Base-by-base conservation (phyloP, 257 asterid species). In the Verbascum thapsus region DNA sequence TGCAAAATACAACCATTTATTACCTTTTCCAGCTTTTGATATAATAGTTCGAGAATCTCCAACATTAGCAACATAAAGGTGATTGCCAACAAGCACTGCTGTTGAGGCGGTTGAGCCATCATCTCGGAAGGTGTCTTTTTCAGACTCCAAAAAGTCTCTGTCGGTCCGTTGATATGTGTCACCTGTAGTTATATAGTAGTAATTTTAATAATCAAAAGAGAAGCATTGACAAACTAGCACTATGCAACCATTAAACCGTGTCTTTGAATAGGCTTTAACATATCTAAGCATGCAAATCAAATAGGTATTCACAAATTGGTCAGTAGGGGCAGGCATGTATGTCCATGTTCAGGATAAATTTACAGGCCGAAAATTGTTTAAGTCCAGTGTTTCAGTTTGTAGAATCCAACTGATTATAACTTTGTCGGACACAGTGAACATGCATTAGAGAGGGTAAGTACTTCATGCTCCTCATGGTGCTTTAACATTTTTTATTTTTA, bases 81-180 rank as follows among this genome's bases (percentile, higher is more conserved):
- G 97, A 67, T 90, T 87, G 72, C 90, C 99, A 39, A 94, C 88
- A 64, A 94, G 88, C 74, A 94, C 80, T 53, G 83, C 83, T 43
- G 83, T 74, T 53, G 83, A 90, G 54, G 99, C 97, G 68, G 99
- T 94, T 72, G 99, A 94, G 55, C 99, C 99, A 78, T 94, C 99
- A 77, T 94, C 99, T 38, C 99, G 78, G 72, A 74, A 84, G 38
- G 96, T 80, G 79, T 94, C 97, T 67, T 75, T 94, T 77, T 90
- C 97, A 58, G 99, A 84, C 66, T 85, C 96, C 82, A 94, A 74
- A 74, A 94, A 94, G 22, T 80, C 89, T 60, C 26, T 75, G 74
- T 94, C 99, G 9, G 97, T 94, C 76, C 74, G 81, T 82, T 83
- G 84, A 76, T 87, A 94, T n/a, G 95, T 90, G 54, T 82, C 90